phyloP scores from a whole-genome alignment of 257 asterid species.

The Penstemon eatonii region DNA sequence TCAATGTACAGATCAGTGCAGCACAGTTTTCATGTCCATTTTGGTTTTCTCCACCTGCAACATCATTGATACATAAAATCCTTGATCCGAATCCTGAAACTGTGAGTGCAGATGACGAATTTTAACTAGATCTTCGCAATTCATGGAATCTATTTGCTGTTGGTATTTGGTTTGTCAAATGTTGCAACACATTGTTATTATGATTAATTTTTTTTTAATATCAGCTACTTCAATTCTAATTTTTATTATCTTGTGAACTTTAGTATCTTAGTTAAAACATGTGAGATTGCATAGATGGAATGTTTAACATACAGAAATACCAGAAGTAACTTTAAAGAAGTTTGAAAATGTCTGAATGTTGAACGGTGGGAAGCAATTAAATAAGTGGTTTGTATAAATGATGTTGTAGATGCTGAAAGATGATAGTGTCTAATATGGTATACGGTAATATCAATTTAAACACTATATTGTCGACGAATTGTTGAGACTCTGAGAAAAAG shows the following conservation, averaged over 20 bases:
- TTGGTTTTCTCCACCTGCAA: constrained; percentile 83
- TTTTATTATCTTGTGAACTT: constrained; percentile 13
- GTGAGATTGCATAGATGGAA: constrained; percentile 1
- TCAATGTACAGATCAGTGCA: constrained; percentile 64
- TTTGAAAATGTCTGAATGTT: background rate
- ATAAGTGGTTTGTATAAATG: background rate
- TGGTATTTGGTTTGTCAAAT: background rate
- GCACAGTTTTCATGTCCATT: constrained; percentile 84
- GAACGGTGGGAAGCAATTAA: background rate
- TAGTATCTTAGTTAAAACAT: constrained; percentile 11
- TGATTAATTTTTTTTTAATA: background rate
- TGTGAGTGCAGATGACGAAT: constrained; percentile 46
- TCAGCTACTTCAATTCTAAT: background rate
- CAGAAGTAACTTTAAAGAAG: constrained; percentile 14
- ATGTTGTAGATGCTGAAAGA: background rate
- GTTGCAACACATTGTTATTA: constrained; percentile 3
- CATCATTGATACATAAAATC: constrained; percentile 64
- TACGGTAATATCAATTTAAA: background rate
- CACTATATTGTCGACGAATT: background rate
- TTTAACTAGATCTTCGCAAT: constrained; percentile 6
- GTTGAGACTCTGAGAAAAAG: background rate
- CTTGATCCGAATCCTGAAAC: constrained; percentile 84
- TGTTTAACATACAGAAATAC: constrained; percentile 11
- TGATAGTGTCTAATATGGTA: background rate
- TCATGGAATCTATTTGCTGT: constrained; percentile 19